A percentile compares a stretch with the other conserved stretches of the same genome.
Evolutionary conservation across 129 eudicot genomes (phyloP).

Genomic region (Pittosporum tobira): DNA sequence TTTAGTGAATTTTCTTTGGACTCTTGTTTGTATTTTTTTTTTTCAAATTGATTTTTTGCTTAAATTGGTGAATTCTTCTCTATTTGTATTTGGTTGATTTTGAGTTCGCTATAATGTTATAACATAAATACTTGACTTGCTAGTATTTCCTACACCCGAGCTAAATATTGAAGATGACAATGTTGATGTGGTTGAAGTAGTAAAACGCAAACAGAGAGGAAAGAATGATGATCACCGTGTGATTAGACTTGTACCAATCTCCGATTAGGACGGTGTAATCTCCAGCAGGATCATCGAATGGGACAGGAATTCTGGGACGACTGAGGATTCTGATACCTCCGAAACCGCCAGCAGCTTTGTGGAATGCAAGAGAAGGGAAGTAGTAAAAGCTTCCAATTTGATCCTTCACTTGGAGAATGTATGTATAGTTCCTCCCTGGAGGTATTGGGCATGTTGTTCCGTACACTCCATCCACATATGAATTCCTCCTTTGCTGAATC

Average conservation of each 20-base stretch:
- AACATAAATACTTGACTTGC: too few relatives aligned
- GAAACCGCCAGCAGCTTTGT: constrained; percentile 56
- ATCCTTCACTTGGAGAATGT: constrained; percentile 58
- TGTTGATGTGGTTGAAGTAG: too few relatives aligned
- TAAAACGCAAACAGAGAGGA: too few relatives aligned
- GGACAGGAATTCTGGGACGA: constrained; percentile 47
- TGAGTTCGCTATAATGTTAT: too few relatives aligned
- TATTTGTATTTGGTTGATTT: too few relatives aligned
- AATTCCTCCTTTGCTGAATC: constrained; percentile 50
- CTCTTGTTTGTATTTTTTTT: too few relatives aligned
- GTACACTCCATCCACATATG: constrained; percentile 56
- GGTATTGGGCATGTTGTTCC: constrained; percentile 66
- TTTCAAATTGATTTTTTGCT: too few relatives aligned
- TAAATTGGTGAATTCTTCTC: too few relatives aligned
- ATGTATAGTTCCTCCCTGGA: constrained; percentile 50
- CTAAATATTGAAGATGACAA: too few relatives aligned
- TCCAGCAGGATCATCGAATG: constrained; percentile 47
- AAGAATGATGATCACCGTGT: constrained; percentile 22
- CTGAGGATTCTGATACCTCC: constrained; percentile 49
- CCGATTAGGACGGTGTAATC: constrained; percentile 50
- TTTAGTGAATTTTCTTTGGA: too few relatives aligned
- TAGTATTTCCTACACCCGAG: too few relatives aligned
- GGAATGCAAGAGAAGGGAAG: constrained; percentile 49
- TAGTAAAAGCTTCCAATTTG: constrained; percentile 59
- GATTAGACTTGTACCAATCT: constrained; percentile 52